Evolutionary conservation across 2,329 filamentous ascomycete genomes (phyloP), one percentile per base, ranked within the genome.

Genomic region (Pezicula neosporulosa): DNA sequence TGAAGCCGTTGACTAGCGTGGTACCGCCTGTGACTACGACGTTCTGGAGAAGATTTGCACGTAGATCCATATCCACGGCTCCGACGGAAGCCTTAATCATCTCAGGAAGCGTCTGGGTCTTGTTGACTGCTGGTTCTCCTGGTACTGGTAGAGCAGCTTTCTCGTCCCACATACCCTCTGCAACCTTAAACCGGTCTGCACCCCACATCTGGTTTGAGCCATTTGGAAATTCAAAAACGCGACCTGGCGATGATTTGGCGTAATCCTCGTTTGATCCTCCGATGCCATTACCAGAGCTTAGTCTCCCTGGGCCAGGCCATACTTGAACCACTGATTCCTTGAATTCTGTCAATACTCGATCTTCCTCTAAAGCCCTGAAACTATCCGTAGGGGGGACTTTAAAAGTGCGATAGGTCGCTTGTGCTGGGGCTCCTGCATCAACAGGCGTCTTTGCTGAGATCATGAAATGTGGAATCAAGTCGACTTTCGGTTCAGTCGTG

Each of bases 311-410:
- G 1, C 90, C 90, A 24, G 84, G 82, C 93, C 94, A 99, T 13
- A 93, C 85, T 72, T 97, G 91, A 27, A 97, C 91, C 15, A 97
- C 90, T 16, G 89, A 95, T 73, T 99, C 95, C 74, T 99, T 99
- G 81, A 96, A 99, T 68, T 97, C 91, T 36, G 90, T 91, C 51
- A 99, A 75, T 39, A 96, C 86, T 48, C 93, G 89, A 69, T 97
- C 94, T 74, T 99, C 92, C 71, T 97, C 86, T 58, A 93, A 86
- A 16, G 78, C 76, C 53, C 87, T 85, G 80, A 92, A 97, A 1
- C 89, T 91, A 27, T 82, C 78, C 60, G 73, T 70, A 55, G 86
- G 74, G 62, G 80, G 63, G 67, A 77, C 77, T 65, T 77, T 69
- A 67, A 90, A 96, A 37, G 81, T 81, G 61, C 83, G 86, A 69